Conservation (phyloP, 2,329 filamentous ascomycete genomes). For the Acrocalymma vagum region DNA sequence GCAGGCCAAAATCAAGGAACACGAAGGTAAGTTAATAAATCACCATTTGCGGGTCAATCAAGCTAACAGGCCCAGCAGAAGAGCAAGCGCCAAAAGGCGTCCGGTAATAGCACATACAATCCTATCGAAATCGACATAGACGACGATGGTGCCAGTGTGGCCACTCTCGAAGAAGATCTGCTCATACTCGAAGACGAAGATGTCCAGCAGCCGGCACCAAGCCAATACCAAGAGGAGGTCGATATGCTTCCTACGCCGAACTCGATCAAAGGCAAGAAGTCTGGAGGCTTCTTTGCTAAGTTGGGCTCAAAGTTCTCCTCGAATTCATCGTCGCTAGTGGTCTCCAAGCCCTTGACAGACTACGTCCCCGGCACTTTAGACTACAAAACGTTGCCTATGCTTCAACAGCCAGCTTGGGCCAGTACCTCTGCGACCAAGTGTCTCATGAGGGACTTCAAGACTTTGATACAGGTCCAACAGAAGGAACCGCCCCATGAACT, state of each 20-base stretch:
- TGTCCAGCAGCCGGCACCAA: slow-evolving; percentile 5
- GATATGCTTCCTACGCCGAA: slow-evolving; percentile 33
- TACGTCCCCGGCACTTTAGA: slow-evolving; percentile 76
- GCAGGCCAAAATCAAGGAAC: slow-evolving; percentile 40
- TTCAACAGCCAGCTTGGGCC: slow-evolving; percentile 73
- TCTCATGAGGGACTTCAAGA: slow-evolving; percentile 71
- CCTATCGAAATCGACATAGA: slow-evolving; percentile 47
- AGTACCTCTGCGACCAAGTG: slow-evolving; percentile 67
- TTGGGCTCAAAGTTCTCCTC: slow-evolving; percentile 31
- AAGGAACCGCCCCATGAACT: slow-evolving; percentile 69
- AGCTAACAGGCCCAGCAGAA: slow-evolving; percentile 18
- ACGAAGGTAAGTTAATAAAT: slow-evolving; percentile 16
- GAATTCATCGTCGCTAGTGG: no score
- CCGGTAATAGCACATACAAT: slow-evolving; percentile 39
- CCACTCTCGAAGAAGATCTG: slow-evolving; percentile 59
- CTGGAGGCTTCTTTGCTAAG: slow-evolving; percentile 31
- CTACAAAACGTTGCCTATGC: slow-evolving; percentile 66
- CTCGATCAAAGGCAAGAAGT: slow-evolving; percentile 29
- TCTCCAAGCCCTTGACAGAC: slow-evolving; percentile 55
- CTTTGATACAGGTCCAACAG: slow-evolving; percentile 71
- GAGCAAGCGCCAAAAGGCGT: slow-evolving; percentile 38
- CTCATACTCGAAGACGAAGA: slow-evolving; percentile 48
- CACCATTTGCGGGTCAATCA: background rate
- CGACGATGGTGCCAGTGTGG: slow-evolving; percentile 55
- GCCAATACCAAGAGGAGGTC: slow-evolving; percentile 12